phyloP scores from a whole-genome alignment of 1,139 yeast genomes.

The Pichia inconspicua region DNA sequence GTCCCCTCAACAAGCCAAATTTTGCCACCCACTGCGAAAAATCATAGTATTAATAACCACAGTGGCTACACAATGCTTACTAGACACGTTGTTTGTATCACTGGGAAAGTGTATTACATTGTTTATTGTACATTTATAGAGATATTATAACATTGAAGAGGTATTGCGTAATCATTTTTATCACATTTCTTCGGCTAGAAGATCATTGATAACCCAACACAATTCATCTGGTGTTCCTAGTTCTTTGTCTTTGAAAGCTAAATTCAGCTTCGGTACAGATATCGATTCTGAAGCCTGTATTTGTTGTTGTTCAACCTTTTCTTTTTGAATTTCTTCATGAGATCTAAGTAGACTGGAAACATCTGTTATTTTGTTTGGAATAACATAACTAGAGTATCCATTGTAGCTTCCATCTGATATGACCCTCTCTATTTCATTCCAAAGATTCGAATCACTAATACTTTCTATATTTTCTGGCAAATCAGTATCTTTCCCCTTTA shows the following conservation, averaged over 20 bases:
- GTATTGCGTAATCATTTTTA: background rate
- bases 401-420: conserved; percentile 1
- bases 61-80: too few relatives aligned
- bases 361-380: conserved; percentile 13
- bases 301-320: background rate
- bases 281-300: background rate
- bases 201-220: conserved; percentile 63
- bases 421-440: conserved; percentile 7
- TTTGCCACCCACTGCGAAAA: background rate
- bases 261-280: conserved; percentile 13
- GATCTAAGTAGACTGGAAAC: conserved; percentile 16
- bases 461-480: background rate
- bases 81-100: too few relatives aligned
- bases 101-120: too few relatives aligned
- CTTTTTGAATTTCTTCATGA: conserved; percentile 1
- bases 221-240: conserved; percentile 62
- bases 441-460: background rate
- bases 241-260: conserved; percentile 21
- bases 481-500: background rate
- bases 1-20: background rate
- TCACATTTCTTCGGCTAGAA: conserved; percentile 19
- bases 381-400: conserved; percentile 4
- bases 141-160: background rate
- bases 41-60: too few relatives aligned
- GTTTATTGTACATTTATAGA: background rate